Conservation (phyloP, 1,284 basidiomycete genomes). For the Phylloporus gajari region DNA sequence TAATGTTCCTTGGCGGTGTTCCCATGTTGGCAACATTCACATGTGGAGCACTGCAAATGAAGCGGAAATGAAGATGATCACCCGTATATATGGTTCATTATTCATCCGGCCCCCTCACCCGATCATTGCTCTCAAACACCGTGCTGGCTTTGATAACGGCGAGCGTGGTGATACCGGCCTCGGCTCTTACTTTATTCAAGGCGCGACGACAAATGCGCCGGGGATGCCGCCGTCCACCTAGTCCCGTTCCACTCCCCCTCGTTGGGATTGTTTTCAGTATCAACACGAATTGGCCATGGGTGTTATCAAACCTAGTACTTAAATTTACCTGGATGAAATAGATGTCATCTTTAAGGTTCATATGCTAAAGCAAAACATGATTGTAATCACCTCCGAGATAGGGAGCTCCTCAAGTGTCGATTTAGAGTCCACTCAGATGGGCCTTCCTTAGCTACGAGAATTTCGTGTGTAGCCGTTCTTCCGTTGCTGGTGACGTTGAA, state of each 20-base stretch:
- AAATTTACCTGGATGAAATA: conserved; percentile 18
- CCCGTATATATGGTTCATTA: background rate
- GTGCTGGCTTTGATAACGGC: conserved; percentile 10
- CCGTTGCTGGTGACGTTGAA: background rate
- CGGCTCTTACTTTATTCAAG: conserved; percentile 14
- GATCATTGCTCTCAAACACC: background rate
- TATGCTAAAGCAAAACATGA: conserved; percentile 34
- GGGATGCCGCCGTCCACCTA: conserved; percentile 31
- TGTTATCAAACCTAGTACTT: background rate
- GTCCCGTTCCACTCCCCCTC: conserved; percentile 33
- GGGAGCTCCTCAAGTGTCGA: conserved; percentile 38
- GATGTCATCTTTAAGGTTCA: conserved; percentile 35
- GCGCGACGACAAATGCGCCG: conserved; percentile 1
- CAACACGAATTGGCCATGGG: conserved; percentile 28
- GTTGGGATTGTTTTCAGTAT: conserved; percentile 36
- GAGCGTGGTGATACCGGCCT: conserved; percentile 4
- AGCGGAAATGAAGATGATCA: background rate
- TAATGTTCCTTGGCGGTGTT: too few species aligned
- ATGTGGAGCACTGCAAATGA: background rate
- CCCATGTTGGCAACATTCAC: background rate
- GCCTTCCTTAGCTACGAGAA: conserved; percentile 32
- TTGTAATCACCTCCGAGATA: conserved; percentile 36
- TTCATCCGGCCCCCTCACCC: background rate
- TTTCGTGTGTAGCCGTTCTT: conserved; percentile 23
- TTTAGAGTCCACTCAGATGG: conserved; percentile 43